Conservation (phyloP, 805 yeast genomes). For the Ogataea ganodermae region DNA sequence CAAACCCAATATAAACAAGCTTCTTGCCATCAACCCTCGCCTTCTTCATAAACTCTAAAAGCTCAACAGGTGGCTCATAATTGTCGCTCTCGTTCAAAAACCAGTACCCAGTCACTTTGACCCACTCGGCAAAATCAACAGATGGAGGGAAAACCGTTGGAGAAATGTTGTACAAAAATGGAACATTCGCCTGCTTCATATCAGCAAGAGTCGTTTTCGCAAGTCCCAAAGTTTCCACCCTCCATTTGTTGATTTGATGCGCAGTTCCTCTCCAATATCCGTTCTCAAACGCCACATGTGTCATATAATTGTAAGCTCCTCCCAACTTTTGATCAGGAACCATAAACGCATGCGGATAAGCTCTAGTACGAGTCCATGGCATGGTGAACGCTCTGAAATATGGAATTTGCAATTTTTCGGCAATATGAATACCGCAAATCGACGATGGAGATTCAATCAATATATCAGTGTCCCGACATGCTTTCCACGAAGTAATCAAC, state of each 20-base stretch:
- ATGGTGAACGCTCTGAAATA: constrained; percentile 94
- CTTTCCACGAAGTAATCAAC: constrained; percentile 75
- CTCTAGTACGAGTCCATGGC: constrained; percentile 98
- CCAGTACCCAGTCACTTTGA: constrained; percentile 96
- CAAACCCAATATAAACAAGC: constrained; percentile 91
- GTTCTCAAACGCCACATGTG: constrained; percentile 91
- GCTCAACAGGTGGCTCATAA: constrained; percentile 61
- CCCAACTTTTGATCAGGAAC: constrained; percentile 93
- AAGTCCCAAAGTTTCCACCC: constrained; percentile 63
- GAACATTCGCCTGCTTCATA: constrained; percentile 77
- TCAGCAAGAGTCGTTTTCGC: constrained; percentile 69
- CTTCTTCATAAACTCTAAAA: constrained; percentile 57
- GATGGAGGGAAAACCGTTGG: constrained; percentile 91
- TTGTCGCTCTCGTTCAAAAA: constrained; percentile 58
- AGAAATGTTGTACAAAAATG: constrained; percentile 86
- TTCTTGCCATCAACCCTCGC: constrained; percentile 67
- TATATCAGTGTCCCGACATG: constrained; percentile 80
- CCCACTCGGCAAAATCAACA: constrained; percentile 92
- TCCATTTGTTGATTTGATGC: constrained; percentile 85
- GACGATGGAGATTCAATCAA: constrained; percentile 95
- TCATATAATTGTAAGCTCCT: constrained; percentile 88
- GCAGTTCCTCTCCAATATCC: constrained; percentile 92
- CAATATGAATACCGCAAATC: constrained; percentile 93
- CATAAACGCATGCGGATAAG: constrained; percentile 94
- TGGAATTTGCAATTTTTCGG: constrained; percentile 87